A percentile compares a stretch with the other conserved stretches of the same genome.
Conservation (phyloP, 495 filamentous ascomycete genomes). For the Lentithecium fluviatile region DNA sequence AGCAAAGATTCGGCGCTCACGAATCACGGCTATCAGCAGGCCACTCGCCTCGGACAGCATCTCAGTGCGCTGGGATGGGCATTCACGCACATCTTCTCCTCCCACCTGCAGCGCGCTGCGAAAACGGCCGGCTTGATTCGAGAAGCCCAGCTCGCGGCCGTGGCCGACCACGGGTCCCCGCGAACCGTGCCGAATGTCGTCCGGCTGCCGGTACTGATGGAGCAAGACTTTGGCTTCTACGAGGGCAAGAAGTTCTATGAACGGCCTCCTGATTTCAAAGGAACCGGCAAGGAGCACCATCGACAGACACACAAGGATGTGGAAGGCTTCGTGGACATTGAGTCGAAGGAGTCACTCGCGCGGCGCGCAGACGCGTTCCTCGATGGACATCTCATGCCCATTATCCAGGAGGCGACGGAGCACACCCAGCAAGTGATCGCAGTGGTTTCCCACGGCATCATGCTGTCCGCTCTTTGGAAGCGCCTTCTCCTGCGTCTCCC, state of each 20-base stretch:
- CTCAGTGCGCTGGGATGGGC: conserved; percentile 51
- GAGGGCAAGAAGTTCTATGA: conserved; percentile 55
- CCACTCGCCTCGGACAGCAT: conserved; percentile 60
- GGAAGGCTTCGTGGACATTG: conserved; percentile 51
- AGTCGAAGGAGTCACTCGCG: conserved; percentile 65
- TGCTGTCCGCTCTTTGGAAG: conserved; percentile 66
- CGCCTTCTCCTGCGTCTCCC: conserved; percentile 57
- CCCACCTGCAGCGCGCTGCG: conserved; percentile 69
- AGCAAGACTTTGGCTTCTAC: conserved; percentile 69
- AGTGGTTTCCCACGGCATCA: conserved; percentile 77
- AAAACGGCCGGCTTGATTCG: conserved; percentile 68
- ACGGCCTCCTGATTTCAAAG: conserved; percentile 9
- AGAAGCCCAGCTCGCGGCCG: conserved; percentile 46
- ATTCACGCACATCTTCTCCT: conserved; percentile 71
- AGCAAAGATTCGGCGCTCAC: conserved; percentile 75
- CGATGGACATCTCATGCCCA: conserved; percentile 56
- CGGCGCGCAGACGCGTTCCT: conserved; percentile 63
- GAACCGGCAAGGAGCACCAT: conserved; percentile 29
- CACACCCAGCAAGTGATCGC: conserved; percentile 49
- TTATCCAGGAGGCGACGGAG: conserved; percentile 46
- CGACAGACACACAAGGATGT: conserved; percentile 33
- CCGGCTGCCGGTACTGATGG: conserved; percentile 57
- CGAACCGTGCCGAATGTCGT: conserved; percentile 42
- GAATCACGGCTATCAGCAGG: conserved; percentile 76
- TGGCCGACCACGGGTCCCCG: not conserved